Base-by-base conservation (phyloP, 805 yeast species). In the Zygosaccharomyces gambellarensis region DNA sequence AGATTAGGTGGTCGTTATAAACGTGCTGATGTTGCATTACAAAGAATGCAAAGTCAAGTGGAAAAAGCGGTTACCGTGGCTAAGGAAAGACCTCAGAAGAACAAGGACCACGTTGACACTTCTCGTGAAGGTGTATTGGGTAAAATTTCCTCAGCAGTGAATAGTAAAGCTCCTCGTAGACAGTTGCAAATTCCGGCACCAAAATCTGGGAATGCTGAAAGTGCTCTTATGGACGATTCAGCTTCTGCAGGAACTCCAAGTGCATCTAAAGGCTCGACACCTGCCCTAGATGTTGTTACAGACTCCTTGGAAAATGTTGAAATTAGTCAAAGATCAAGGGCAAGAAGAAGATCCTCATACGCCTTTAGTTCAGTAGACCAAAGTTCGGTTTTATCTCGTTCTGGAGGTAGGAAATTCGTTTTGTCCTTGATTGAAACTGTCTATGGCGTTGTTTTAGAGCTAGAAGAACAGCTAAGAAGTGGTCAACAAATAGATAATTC, bases 21-120 rank as follows among this genome's bases (percentile, higher is more conserved):
- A 70, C 76, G 92, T 66, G 92, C 90, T 7, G 95, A 88, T 68
- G 82, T 89, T 56, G 97, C 96, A 1, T 76, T 90, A 61, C 96
- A 88, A 73, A 83, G 97, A 75, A 88, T 94, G 96, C 97, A 92
- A 71, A 96, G 90, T 67, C 98, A 92, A 72, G 96, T 92, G 46
- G 95, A 90, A 63, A 88, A 87, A 62, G 98, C 98, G 12, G 97
- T 92, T 14, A 87, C 92, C 47, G 92, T 88, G 36, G 99, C 97
- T 22, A 87, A 88, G 65, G 96, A 89, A 61, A 81, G 89, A 71
- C 85, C 88, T 47, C 83, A 78, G 54, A 81, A 80, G 58, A 80
- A 81, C 28, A 74, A 77, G 39, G 73, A 74, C 43, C 60, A 56
- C 29, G 48, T 50, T n/a, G 59, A 51, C 27, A 47, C 53, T 32